phyloP scores from a whole-genome alignment of 169 alveolate species.

The Plasmodium falciparum region DNA sequence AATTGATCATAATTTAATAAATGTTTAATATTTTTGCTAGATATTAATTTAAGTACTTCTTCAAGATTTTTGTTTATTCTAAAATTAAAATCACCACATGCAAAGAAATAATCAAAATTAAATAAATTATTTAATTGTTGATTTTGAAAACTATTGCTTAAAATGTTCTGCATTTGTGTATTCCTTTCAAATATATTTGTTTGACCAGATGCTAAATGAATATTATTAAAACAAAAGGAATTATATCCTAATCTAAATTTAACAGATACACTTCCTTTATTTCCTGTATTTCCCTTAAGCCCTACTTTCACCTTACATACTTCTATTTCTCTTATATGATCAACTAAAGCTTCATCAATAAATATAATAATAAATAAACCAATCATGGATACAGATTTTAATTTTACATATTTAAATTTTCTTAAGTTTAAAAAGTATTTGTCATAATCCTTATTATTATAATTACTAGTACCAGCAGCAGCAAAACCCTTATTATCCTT shows the following conservation, averaged over 20 bases:
- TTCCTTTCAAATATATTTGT: slow-evolving; percentile 87
- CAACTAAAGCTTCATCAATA: slow-evolving; percentile 83
- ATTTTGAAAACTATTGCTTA: slow-evolving; percentile 78
- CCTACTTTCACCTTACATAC: slow-evolving; percentile 89
- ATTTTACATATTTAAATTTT: slow-evolving; percentile 78
- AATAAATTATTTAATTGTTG: slow-evolving; percentile 79
- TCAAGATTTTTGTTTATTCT: slow-evolving; percentile 68
- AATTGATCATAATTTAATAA: slow-evolving; percentile 59
- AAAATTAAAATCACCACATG: slow-evolving; percentile 78
- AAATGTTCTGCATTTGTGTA: slow-evolving; percentile 83
- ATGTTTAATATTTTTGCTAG: slow-evolving; percentile 31
- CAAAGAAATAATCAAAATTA: slow-evolving; percentile 78
- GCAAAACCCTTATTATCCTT: too few relatives aligned
- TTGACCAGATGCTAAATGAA: slow-evolving; percentile 91
- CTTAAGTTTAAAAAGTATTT: slow-evolving; percentile 54
- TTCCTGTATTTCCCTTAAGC: slow-evolving; percentile 90
- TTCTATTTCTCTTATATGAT: slow-evolving; percentile 83
- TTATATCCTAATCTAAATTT: slow-evolving; percentile 81
- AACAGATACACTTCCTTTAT: slow-evolving; percentile 92
- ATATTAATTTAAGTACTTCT: slow-evolving; percentile 56
- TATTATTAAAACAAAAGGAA: slow-evolving; percentile 85
- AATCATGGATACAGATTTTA: slow-evolving; percentile 86
- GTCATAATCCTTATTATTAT: neutral
- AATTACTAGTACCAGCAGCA: neutral
- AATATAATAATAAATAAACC: slow-evolving; percentile 88